Evolutionary conservation across 2,329 filamentous ascomycete species (phyloP).

Genomic region (Graphiopsis chlorocephala): DNA sequence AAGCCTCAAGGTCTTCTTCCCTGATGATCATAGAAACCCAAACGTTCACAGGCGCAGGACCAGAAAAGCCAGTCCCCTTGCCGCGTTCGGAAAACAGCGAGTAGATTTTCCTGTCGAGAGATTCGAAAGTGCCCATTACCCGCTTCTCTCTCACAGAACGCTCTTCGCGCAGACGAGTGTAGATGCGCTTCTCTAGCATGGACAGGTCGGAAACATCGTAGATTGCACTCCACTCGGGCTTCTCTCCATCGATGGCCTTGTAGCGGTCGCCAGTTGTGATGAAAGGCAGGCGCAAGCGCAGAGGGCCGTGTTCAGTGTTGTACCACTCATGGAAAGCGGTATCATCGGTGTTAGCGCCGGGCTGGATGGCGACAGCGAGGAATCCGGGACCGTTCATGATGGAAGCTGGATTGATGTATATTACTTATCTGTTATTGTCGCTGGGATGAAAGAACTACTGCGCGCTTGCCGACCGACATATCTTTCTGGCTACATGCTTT

Average conservation of each 20-base stretch:
- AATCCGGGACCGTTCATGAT: constrained; percentile 57
- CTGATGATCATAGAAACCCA: constrained; percentile 36
- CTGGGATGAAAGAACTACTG: not conserved
- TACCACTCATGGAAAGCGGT: constrained; percentile 88
- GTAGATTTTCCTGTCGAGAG: constrained; percentile 69
- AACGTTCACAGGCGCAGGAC: constrained; percentile 28
- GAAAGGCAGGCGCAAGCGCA: constrained; percentile 71
- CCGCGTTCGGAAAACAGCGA: constrained; percentile 57
- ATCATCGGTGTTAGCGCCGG: constrained; percentile 61
- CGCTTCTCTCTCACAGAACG: constrained; percentile 43
- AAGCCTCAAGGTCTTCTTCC: constrained; percentile 58
- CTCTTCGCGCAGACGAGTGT: constrained; percentile 64
- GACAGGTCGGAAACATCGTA: constrained; percentile 79
- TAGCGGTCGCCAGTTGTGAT: constrained; percentile 79
- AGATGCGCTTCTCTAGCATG: constrained; percentile 67
- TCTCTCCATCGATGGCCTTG: constrained; percentile 60
- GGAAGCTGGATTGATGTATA: not conserved
- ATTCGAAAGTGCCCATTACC: constrained; percentile 60
- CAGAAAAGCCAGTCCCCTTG: constrained; percentile 17
- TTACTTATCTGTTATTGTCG: not conserved
- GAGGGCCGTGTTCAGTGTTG: constrained; percentile 87
- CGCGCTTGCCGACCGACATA: not conserved
- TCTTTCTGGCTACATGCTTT: constrained; percentile 1
- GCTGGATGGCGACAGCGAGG: constrained; percentile 85
- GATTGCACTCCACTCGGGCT: constrained; percentile 71